A percentile compares a stretch with the other conserved stretches of the same genome.
phyloP scores from a whole-genome alignment of 148 eudicot species.

The Cornus controversa region DNA sequence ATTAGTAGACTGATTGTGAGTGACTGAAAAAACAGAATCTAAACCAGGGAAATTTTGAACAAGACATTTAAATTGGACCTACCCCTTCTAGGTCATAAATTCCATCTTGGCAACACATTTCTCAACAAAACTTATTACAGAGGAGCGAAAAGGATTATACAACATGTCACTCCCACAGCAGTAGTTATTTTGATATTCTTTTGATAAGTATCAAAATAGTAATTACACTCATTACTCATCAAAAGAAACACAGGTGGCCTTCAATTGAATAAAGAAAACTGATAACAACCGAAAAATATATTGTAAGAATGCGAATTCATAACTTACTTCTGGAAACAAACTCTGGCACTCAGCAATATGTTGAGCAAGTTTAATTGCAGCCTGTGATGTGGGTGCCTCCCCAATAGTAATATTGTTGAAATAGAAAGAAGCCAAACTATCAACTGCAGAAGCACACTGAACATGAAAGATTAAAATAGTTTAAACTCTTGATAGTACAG shows the following conservation, averaged over 20 bases:
- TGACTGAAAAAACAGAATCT: no score
- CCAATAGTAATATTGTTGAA: constrained; percentile 91
- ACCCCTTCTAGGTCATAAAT: no score
- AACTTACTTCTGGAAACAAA: constrained; percentile 85
- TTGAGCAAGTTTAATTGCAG: constrained; percentile 75
- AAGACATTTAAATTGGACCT: not conserved
- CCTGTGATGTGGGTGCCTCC: constrained; percentile 76
- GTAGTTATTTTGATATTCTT: not conserved
- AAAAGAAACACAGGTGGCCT: not conserved
- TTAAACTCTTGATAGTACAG: not conserved
- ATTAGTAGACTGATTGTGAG: no score
- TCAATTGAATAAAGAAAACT: not conserved
- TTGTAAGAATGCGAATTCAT: not conserved
- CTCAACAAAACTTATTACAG: not conserved
- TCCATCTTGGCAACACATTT: no score
- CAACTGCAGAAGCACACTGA: constrained; percentile 97
- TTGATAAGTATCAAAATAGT: not conserved
- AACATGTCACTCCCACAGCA: not conserved
- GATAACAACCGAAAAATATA: not conserved
- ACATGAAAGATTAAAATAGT: constrained; percentile 4
- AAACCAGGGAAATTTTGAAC: no score
- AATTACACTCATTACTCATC: not conserved
- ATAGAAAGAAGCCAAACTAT: constrained; percentile 85
- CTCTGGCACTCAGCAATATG: constrained; percentile 83
- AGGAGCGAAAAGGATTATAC: not conserved